These are phyloP conservation scores for Saxispiralis lemnorum DNA, from an alignment of 495 filamentous ascomycete genomes.

Conservation along the genomic window DNA sequence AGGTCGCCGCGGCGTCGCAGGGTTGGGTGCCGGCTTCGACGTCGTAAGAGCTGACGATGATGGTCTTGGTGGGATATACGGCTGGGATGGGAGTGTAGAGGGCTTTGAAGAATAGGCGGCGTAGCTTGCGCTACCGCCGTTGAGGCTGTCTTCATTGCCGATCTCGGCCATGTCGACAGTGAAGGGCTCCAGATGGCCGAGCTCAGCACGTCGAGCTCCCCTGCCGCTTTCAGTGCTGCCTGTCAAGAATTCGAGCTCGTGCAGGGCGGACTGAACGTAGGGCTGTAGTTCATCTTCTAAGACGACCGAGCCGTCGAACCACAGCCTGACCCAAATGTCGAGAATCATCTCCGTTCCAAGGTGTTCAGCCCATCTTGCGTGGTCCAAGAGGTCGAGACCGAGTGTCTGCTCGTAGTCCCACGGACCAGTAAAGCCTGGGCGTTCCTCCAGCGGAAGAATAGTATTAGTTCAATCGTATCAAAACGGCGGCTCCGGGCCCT, in stretches of 20 bases:
- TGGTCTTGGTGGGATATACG: slow-evolving; percentile 42
- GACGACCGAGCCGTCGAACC: slow-evolving; percentile 19
- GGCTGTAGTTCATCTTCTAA: slow-evolving; percentile 18
- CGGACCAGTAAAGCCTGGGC: slow-evolving; percentile 20
- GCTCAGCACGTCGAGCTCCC: slow-evolving; percentile 37
- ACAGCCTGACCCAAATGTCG: slow-evolving; percentile 20
- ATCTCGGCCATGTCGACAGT: slow-evolving; percentile 43
- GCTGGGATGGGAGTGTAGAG: slow-evolving; percentile 40
- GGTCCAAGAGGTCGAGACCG: slow-evolving; percentile 23
- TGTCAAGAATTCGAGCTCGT: slow-evolving; percentile 50
- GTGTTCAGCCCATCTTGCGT: slow-evolving; percentile 22
- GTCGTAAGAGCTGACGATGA: slow-evolving; percentile 30
- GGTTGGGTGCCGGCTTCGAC: background rate
- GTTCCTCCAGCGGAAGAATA: slow-evolving; percentile 21
- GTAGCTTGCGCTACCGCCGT: slow-evolving; percentile 35
- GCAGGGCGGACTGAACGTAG: slow-evolving; percentile 43
- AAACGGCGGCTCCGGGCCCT: slow-evolving; percentile 20
- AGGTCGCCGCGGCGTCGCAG: slow-evolving; percentile 17
- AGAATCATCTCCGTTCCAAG: slow-evolving; percentile 22
- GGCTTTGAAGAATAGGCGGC: slow-evolving; percentile 34
- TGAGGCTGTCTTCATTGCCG: slow-evolving; percentile 45
- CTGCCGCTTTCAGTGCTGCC: slow-evolving; percentile 37
- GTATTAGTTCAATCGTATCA: slow-evolving; percentile 25
- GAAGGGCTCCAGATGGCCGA: slow-evolving; percentile 42
- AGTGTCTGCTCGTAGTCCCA: slow-evolving; percentile 25